phyloP scores from a whole-genome alignment of 345 rosid genomes.

The Populus euphratica region DNA sequence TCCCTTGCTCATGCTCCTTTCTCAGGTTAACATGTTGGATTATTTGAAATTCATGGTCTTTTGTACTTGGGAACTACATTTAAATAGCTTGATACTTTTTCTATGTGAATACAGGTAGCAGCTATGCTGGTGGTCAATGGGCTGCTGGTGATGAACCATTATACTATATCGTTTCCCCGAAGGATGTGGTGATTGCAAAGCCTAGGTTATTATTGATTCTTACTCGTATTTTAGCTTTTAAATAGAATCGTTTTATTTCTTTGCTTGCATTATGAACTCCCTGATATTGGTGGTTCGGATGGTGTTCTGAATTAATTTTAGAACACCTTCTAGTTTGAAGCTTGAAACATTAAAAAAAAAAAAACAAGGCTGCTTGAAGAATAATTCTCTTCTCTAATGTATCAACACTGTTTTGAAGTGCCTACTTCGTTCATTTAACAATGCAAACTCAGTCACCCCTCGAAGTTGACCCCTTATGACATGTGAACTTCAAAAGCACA shows the following conservation, averaged over 20 bases:
- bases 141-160: constrained; percentile 97
- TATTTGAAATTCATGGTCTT: constrained; percentile 18
- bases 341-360: too few relatives aligned
- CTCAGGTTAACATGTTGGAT: constrained; percentile 55
- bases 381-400: not conserved
- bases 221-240: constrained; percentile 5
- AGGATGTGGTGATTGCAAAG: constrained; percentile 98
- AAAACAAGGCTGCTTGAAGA: not conserved
- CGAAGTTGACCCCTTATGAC: not conserved
- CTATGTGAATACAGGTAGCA: constrained; percentile 64
- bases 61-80: constrained; percentile 15
- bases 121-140: constrained; percentile 99
- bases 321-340: not conserved
- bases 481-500: not conserved
- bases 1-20: constrained; percentile 96
- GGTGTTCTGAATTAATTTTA: not conserved
- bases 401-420: not conserved
- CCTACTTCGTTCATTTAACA: not conserved
- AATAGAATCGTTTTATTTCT: not conserved
- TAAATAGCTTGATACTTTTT: constrained; percentile 18
- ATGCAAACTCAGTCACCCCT: not conserved
- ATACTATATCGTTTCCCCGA: constrained; percentile 91
- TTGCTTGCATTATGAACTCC: not conserved
- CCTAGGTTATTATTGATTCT: constrained; percentile 60
- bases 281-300: not conserved